Evolutionary conservation across 2,329 filamentous ascomycete species (phyloP).

Genomic region (Colletotrichum sp.): DNA sequence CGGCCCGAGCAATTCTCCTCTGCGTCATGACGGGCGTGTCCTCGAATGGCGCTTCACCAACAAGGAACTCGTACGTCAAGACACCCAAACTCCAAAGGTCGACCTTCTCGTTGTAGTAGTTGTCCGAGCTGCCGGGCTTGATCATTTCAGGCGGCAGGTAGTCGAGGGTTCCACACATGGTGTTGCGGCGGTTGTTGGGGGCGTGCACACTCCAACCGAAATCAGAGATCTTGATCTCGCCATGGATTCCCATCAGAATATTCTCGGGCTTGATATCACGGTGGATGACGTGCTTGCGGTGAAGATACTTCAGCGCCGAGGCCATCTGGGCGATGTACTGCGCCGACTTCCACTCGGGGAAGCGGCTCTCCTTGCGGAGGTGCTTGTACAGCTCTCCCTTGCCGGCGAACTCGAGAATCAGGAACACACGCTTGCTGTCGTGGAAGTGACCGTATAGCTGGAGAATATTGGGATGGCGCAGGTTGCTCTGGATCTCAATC

Average conservation of each 20-base stretch:
- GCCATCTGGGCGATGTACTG: constrained; percentile 92
- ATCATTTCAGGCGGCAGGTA: constrained; percentile 99
- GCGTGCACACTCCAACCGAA: constrained; percentile 99
- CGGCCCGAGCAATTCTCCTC: constrained; percentile 82
- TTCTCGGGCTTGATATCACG: constrained; percentile 98
- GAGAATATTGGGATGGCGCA: constrained; percentile 85
- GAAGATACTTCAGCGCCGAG: constrained; percentile 86
- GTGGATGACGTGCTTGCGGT: constrained; percentile 98
- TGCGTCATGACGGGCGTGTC: constrained; percentile 96
- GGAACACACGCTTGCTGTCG: constrained; percentile 85
- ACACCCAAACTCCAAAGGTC: constrained; percentile 97
- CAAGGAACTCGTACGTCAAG: constrained; percentile 93
- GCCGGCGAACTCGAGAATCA: constrained; percentile 86
- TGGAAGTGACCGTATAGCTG: constrained; percentile 88
- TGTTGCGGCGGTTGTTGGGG: constrained; percentile 90
- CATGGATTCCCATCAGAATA: constrained; percentile 93
- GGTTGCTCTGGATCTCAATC: constrained; percentile 88
- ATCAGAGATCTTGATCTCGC: constrained; percentile 98
- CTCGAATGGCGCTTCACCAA: constrained; percentile 96
- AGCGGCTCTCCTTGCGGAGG: constrained; percentile 76
- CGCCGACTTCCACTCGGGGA: constrained; percentile 85
- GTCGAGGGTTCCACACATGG: constrained; percentile 96
- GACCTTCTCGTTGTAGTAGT: constrained; percentile 93
- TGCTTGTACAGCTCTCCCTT: constrained; percentile 91
- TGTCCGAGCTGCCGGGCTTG: constrained; percentile 78